Evolutionary conservation across 1,284 basidiomycete genomes (phyloP), one percentile per base, ranked within the genome.

Genomic region (Coniophora puteana): DNA sequence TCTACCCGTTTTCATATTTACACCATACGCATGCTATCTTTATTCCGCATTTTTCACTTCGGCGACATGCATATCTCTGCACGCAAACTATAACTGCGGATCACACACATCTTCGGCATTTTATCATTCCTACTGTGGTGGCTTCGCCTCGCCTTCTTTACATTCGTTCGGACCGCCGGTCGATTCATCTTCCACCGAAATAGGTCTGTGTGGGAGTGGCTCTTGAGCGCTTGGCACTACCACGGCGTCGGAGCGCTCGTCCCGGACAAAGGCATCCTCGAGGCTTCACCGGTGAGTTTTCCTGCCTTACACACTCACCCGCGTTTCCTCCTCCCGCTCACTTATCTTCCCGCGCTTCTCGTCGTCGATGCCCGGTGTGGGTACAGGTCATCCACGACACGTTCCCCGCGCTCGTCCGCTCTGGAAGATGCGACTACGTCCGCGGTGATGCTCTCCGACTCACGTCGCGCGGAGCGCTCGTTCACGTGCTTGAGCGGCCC

Each of bases 371-470:
- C n/a, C n/a, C n/a, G 22, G 5, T 30, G 16, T n/a, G 38, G 4
- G 45, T 64, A 17, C 16, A 47, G 69, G 59, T 80, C 37, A 78
- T 83, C 26, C 83, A 83, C 57, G 72, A 78, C 48, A 67, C 64
- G 10, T 77, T 80, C 44, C 63, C 83, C 5, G 38, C 55, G 2
- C 69, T 78, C 45, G 71, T 82, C 28, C 71, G 75, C 23, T 46
- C 59, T 3, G 75, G 76, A 5, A 53, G 58, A 27, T 73, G 76
- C 44, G 53, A 63, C 24, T 82, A 83, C 52, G 57, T 78, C 17
- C 75, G 79, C 4, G 77, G 77, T 4, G 75, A 80, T 46, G 71
- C 75, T 0, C 47, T 69, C 22, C 60, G 66, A 4, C 58, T 80
- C 33, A 72, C 67, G 8, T 51, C 58, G 11, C 41, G 55, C 16